Evolutionary conservation across 495 filamentous ascomycete species (phyloP), one percentile per base, ranked within the genome.

Genomic region (Aspergillus bertholletiae): DNA sequence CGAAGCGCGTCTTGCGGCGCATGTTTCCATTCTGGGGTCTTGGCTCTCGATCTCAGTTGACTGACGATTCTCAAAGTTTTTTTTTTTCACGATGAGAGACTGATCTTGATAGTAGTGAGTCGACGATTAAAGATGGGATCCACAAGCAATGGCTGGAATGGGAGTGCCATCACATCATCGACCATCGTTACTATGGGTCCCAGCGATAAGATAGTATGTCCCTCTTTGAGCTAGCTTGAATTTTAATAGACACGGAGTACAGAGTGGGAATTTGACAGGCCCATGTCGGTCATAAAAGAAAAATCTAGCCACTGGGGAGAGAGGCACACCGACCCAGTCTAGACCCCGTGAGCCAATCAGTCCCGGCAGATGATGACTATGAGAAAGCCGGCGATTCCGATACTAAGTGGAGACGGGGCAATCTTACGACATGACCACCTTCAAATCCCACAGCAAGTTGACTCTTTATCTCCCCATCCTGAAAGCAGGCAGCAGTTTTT

Each of bases 1-100:
- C 79, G 34, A 85, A 75, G 26, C 83, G 75, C 37, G 79, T 80
- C 54, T 74, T 85, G 18, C 71, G 77, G 32, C 46, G 52, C 67
- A 70, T 70, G 34, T 20, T 53, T 39, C n/a, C 22, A 18, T 13
- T 22, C 6, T 24, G 7, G 8, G 7, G 13, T 28, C 2, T 26
- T 41, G 8, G 15, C n/a, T 35, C 8, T 47, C 8, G 26, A 4
- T 5, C 26, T 5, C 26, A 8, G 8, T 28, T 28, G 26, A n/a
- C n/a, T n/a, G n/a, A n/a, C n/a, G n/a, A n/a, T n/a, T n/a, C n/a
- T n/a, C n/a, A n/a, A n/a, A n/a, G n/a, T n/a, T n/a, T n/a, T n/a
- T n/a, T n/a, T n/a, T n/a, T n/a, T n/a, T n/a, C n/a, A n/a, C n/a
- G n/a, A n/a, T 11, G 30, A 32, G 13, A 2, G 30, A 32, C 9